A percentile compares a stretch with the other conserved stretches of the same genome.
phyloP scores from a whole-genome alignment of 2,329 filamentous ascomycete genomes.

The Sclerotinia minor region DNA sequence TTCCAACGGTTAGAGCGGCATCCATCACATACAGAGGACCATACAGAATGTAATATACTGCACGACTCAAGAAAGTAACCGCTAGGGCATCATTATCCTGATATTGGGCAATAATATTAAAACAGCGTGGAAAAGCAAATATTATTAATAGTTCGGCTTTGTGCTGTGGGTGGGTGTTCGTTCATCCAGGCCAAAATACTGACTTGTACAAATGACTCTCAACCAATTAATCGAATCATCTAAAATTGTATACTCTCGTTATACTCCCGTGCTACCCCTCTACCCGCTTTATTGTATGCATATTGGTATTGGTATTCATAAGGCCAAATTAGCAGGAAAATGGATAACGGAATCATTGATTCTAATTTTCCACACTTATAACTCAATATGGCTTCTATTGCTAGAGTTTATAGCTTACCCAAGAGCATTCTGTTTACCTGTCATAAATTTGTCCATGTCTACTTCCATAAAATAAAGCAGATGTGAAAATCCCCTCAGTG shows the following conservation, averaged over 20 bases:
- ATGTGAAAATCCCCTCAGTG: background rate
- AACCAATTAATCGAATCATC: background rate
- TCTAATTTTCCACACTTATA: background rate
- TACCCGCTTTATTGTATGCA: background rate
- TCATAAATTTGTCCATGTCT: background rate
- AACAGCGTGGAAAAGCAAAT: constrained; percentile 1
- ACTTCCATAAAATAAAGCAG: background rate
- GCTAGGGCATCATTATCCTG: constrained; percentile 12
- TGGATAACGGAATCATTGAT: background rate
- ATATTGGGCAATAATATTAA: background rate
- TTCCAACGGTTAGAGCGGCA: background rate
- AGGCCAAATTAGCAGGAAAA: background rate
- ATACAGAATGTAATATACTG: constrained; percentile 5
- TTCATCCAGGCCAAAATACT: background rate
- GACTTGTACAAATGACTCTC: constrained; percentile 8
- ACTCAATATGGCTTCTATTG: background rate
- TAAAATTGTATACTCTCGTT: constrained; percentile 3
- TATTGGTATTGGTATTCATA: background rate
- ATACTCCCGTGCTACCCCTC: too few species aligned
- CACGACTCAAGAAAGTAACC: constrained; percentile 1
- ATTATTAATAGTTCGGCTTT: background rate
- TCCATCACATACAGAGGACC: background rate
- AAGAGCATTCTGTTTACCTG: background rate
- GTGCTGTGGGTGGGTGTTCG: background rate
- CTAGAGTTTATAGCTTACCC: background rate